These are phyloP conservation scores for Hymenoscyphus repandus DNA, from an alignment of 2,329 filamentous ascomycete species.

Conservation along the genomic window DNA sequence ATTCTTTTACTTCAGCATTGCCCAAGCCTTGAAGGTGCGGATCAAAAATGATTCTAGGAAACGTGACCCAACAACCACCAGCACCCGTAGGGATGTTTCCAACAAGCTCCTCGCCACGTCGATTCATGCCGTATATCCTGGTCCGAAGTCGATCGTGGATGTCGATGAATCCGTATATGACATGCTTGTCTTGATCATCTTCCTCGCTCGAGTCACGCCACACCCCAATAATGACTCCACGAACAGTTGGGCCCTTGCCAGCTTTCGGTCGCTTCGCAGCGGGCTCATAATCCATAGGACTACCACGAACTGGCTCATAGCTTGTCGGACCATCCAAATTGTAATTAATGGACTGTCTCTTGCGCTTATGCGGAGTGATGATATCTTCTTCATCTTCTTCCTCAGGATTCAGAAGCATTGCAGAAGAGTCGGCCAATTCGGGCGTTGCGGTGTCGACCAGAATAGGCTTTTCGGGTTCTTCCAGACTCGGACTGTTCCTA, in stretches of 20 bases:
- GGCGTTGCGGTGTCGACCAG: conserved; percentile 18
- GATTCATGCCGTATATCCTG: conserved; percentile 47
- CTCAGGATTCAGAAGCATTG: conserved; percentile 24
- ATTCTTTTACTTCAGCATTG: conserved; percentile 56
- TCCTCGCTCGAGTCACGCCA: conserved; percentile 55
- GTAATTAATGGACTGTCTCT: conserved; percentile 46
- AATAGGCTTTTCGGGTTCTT: conserved; percentile 22
- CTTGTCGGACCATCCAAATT: conserved; percentile 43
- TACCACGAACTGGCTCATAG: conserved; percentile 20
- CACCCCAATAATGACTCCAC: conserved; percentile 44
- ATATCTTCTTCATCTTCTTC: conserved; percentile 30
- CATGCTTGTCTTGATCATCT: conserved; percentile 46
- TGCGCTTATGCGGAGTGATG: conserved; percentile 49
- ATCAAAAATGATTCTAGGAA: conserved; percentile 55
- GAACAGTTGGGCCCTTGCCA: conserved; percentile 13
- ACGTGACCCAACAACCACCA: conserved; percentile 60
- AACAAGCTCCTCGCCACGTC: conserved; percentile 41
- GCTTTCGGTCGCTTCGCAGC: conserved; percentile 20
- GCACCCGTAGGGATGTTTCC: conserved; percentile 48
- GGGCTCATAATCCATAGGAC: conserved; percentile 14
- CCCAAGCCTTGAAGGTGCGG: conserved; percentile 50
- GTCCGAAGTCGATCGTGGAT: conserved; percentile 55
- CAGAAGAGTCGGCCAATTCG: conserved; percentile 16
- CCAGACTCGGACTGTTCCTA: conserved; percentile 13
- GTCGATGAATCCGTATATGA: conserved; percentile 59